Percentiles rank a stretch among this genome's conserved stretches.
Evolutionary conservation across 306 rosid genomes (phyloP).

Genomic region (Gynostemma pentaphyllum): DNA sequence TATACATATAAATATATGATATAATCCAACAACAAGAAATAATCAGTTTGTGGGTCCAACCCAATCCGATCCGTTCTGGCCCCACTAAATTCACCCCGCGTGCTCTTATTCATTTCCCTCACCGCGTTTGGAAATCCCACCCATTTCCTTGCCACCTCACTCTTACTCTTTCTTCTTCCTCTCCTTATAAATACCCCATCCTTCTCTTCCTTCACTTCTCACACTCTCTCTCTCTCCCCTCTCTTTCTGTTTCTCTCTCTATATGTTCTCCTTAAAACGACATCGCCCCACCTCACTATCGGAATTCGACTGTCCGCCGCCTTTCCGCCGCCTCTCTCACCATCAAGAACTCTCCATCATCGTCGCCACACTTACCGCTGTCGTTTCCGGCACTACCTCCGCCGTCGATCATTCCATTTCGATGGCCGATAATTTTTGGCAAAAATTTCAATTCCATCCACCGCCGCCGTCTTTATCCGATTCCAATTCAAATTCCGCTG

Average conservation of each 20-base stretch:
- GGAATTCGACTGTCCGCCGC: neutral
- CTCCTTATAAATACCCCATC: constrained; percentile 5
- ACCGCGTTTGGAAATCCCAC: neutral
- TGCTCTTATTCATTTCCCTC: neutral
- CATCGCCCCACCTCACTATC: neutral
- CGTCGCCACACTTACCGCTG: constrained; percentile 56
- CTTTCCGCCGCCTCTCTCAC: constrained; percentile 22
- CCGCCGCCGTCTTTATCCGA: neutral
- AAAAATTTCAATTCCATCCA: neutral
- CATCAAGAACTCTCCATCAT: constrained; percentile 63
- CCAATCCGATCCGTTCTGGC: neutral
- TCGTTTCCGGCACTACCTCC: constrained; percentile 36
- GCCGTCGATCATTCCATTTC: neutral
- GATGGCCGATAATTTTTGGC: constrained; percentile 1
- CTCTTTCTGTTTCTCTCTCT: no score
- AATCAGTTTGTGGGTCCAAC: no score
- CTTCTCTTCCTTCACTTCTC: neutral
- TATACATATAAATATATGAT: no score
- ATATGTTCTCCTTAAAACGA: constrained; percentile 7
- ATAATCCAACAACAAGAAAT: no score
- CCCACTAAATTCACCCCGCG: neutral
- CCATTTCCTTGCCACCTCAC: neutral
- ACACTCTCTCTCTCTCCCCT: neutral
- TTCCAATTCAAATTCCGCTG: neutral
- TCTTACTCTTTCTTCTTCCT: no score